Conservation (phyloP, 2,329 filamentous ascomycete species). For the Fusarium verticillioides region DNA sequence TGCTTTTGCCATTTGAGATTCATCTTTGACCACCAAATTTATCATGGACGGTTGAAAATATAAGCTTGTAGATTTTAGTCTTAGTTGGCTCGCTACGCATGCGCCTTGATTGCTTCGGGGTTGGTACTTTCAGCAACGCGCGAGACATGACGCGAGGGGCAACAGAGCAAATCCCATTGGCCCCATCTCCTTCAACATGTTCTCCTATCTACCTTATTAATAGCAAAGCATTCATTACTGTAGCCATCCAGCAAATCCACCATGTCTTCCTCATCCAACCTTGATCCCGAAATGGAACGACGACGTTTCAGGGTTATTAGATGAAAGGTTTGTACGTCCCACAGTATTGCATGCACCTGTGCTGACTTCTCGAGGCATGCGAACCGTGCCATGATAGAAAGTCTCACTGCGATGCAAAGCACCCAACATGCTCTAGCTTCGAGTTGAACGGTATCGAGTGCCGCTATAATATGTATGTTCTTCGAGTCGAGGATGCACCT, state of each 20-base stretch:
- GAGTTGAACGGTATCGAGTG: background rate
- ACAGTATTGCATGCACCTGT: background rate
- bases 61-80: no score
- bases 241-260: background rate
- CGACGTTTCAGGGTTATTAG: fast-evolving
- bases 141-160: background rate
- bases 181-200: background rate
- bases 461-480: fast-evolving
- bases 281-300: background rate
- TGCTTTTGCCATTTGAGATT: background rate
- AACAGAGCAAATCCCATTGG: background rate
- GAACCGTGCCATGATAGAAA: background rate
- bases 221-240: background rate
- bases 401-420: slow-evolving; percentile 6
- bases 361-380: slow-evolving; percentile 1
- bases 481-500: background rate
- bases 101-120: background rate
- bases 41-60: no score
- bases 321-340: fast-evolving
- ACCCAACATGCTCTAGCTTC: slow-evolving; percentile 5
- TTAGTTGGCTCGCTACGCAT: background rate
- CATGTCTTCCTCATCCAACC: background rate
- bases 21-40: background rate
- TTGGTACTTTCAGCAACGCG: background rate
- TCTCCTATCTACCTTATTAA: background rate